Base-by-base conservation (phyloP, 306 rosid genomes). In the Casuarina cunninghamiana region DNA sequence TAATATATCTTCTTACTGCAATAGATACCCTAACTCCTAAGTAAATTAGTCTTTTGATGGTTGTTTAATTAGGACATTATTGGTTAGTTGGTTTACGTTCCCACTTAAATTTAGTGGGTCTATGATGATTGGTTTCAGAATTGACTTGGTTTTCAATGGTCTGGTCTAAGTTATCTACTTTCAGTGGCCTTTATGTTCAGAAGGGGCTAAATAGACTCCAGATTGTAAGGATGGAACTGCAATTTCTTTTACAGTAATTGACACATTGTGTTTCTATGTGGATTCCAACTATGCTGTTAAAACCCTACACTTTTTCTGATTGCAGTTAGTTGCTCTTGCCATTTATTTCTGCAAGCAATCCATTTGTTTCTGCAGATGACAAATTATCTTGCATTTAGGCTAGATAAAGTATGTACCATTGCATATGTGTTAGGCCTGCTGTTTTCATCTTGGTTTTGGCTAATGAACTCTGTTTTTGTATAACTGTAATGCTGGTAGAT, bases 361-460 rank as follows among this genome's bases (percentile, higher is more conserved):
- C 76, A 54, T 75, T 6, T 74, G 63, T 62, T 15, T 19, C 32
- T 26, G 32, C 32, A 26, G 37, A 35, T 53, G 71, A 42, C 71
- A 48, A 12, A 41, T 58, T 69, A n/a, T 49, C 42, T 46, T 26
- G 32, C 32, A 26, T 26, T 53, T 71, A 51, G 68, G 44, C 69
- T 48, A 26, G 49, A 42, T 46, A 26, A 26, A 66, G 35, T 66
- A n/a, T 41, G 42, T 66, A 66, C 45, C 9, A 5, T 42, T 66
- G 48, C 42, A 41, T 26, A n/a, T 11, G 5, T 45, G 13, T 63
- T 63, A 16, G 16, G 44, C 46, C 69, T 37, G 16, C 21, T 63
- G 43, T 39, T 66, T 66, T 17, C 49, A 66, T 49, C 35, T 17
- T 66, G 50, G 32, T 66, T 42, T 66, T 66, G n/a, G 71, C 71